Percentiles rank a stretch among this genome's conserved stretches.
Evolutionary conservation across 192 early-diverging fungal genomes (phyloP).

Genomic region (Backusella westeae): DNA sequence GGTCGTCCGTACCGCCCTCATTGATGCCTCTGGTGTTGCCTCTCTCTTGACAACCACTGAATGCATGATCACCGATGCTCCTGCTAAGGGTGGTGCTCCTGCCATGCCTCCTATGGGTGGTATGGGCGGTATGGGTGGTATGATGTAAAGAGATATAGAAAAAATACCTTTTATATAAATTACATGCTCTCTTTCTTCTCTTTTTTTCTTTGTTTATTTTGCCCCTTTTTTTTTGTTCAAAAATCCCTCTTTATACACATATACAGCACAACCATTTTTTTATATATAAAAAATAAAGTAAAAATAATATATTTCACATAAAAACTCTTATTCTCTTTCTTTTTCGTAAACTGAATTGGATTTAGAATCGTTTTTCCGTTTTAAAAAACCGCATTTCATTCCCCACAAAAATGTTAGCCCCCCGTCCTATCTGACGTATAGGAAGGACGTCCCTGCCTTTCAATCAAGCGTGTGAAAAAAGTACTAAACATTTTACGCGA

Average conservation of each 20-base stretch:
- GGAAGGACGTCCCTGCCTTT: not conserved
- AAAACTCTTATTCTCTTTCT: not conserved
- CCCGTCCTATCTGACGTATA: not conserved
- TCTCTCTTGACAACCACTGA: slow-evolving; percentile 97
- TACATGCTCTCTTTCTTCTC: not conserved
- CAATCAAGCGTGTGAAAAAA: not conserved
- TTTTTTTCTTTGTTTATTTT: not conserved
- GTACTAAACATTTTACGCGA: not conserved
- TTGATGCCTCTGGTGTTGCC: slow-evolving; percentile 97
- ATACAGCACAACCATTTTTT: not conserved
- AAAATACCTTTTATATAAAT: not conserved
- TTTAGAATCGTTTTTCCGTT: not conserved
- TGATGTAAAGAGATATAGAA: not conserved
- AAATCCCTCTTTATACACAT: not conserved
- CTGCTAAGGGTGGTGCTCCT: slow-evolving; percentile 53
- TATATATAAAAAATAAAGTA: not conserved
- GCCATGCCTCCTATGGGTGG: slow-evolving; percentile 52
- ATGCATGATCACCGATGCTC: slow-evolving; percentile 97
- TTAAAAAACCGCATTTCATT: not conserved
- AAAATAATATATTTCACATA: not conserved
- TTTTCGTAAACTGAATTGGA: not conserved
- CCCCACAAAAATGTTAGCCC: not conserved
- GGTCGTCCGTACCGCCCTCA: slow-evolving; percentile 97
- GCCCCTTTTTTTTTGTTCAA: not conserved
- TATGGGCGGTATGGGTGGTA: slow-evolving; percentile 17